Percentiles rank a stretch among this genome's conserved stretches.
Conservation (phyloP, 257 asterid genomes). For the Eucommia ulmoides region DNA sequence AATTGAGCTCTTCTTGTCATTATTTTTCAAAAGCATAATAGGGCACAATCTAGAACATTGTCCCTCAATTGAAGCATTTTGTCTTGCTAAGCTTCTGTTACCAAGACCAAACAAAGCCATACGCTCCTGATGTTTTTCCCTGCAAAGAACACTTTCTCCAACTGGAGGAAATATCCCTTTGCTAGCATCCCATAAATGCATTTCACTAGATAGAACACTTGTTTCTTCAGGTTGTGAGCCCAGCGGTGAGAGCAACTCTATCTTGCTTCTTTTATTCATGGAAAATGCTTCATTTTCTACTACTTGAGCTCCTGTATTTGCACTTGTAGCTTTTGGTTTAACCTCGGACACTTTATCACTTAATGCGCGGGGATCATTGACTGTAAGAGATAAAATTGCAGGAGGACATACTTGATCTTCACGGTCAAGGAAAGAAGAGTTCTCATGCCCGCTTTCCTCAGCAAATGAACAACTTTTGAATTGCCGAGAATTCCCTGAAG, state of each 20-base stretch:
- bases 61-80: slow-evolving; percentile 23
- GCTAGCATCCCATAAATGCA: slow-evolving; percentile 58
- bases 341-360: slow-evolving; percentile 15
- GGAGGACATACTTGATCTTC: slow-evolving; percentile 29
- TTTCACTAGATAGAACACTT: slow-evolving; percentile 7
- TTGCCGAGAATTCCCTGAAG: slow-evolving; percentile 23
- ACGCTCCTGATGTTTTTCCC: slow-evolving; percentile 43
- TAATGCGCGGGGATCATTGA: slow-evolving; percentile 56
- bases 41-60: slow-evolving; percentile 47
- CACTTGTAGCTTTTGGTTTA: slow-evolving; percentile 18
- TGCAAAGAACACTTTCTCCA: slow-evolving; percentile 54
- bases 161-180: slow-evolving; percentile 49
- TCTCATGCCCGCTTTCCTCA: slow-evolving; percentile 13
- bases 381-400: slow-evolving; percentile 38
- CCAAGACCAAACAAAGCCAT: slow-evolving; percentile 38
- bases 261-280: slow-evolving; percentile 4
- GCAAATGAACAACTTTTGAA: slow-evolving; percentile 21
- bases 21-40: slow-evolving; percentile 45
- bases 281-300: slow-evolving; percentile 8
- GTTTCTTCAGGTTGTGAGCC: slow-evolving; percentile 21
- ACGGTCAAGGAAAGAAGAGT: slow-evolving; percentile 19
- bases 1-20: slow-evolving; percentile 26
- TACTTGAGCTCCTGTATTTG: slow-evolving; percentile 16
- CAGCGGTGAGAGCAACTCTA: slow-evolving; percentile 12
- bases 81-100: slow-evolving; percentile 23